Conservation (phyloP, 1,284 basidiomycete species). For the Leccinum insolens region DNA sequence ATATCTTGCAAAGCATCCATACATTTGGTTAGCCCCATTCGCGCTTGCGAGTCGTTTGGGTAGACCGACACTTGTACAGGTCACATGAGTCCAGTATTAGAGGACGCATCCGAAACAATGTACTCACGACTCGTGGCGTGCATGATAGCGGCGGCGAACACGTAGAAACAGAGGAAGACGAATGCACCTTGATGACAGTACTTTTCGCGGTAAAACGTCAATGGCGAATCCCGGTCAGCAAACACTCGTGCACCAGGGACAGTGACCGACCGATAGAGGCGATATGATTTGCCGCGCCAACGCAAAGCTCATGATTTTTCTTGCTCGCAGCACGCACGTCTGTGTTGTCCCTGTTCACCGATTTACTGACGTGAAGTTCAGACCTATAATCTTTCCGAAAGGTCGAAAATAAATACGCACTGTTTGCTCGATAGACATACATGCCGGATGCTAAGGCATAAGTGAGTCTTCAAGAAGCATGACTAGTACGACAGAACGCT, state of each 20-base stretch:
- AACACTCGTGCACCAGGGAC: background rate
- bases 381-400: conserved; percentile 21
- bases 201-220: conserved; percentile 60
- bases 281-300: conserved; percentile 78
- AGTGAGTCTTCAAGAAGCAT: conserved; percentile 4
- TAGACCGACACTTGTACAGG: conserved; percentile 51
- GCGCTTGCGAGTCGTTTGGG: conserved; percentile 69
- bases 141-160: conserved; percentile 85
- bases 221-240: conserved; percentile 36
- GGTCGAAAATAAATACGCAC: conserved; percentile 23
- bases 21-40: conserved; percentile 64
- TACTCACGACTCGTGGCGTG: conserved; percentile 66
- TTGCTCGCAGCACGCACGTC: conserved; percentile 57
- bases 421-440: conserved; percentile 27
- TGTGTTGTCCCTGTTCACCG: conserved; percentile 46
- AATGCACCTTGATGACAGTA: conserved; percentile 68
- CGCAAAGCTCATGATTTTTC: conserved; percentile 72
- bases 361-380: conserved; percentile 24
- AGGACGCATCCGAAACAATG: background rate
- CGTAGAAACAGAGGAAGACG: conserved; percentile 79
- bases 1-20: conserved; percentile 72
- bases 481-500: conserved; percentile 34
- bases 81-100: conserved; percentile 8
- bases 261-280: conserved; percentile 63
- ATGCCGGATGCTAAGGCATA: conserved; percentile 29